Evolutionary conservation across 2,329 filamentous ascomycete species (phyloP), one percentile per base, ranked within the genome.

Genomic region (Dothidotthia symphoricarpi): DNA sequence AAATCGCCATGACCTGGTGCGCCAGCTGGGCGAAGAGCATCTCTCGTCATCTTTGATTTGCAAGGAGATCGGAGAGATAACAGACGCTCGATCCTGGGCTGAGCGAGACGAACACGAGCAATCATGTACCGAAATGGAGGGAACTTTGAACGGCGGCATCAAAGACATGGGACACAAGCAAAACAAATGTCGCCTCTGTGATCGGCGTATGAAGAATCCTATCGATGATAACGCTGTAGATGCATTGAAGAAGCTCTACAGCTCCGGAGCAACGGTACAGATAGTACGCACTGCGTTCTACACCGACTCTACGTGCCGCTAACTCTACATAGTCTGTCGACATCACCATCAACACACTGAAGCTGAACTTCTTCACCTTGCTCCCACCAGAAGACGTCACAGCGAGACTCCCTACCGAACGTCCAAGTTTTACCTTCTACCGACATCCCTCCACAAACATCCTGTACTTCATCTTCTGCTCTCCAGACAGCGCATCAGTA

Each of bases 121-220:
- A 6, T 28, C 25, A 10, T 28, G 16, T 22, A 17, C 25, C 8
- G 25, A 24, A 16, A 15, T 13, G 16, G 36, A 24, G 3, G 11
- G 24, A 19, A 25, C 16, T 28, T n/a, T 6, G n/a, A 25, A 19
- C 22, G n/a, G 12, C 39, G 22, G 9, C 7, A 12, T 29, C 2
- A 44, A 42, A 22, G 55, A 57, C 28, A 24, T 45, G 3, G 52
- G 53, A 8, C 48, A 61, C 44, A 49, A 43, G 33, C 48, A 45
- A 31, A 61, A 53, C 29, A 51, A 56, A 40, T 62, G 60, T 28
- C 49, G 55, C 6, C 47, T 61, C 15, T 61, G 60, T 35, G 57
- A 62, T 30, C 54, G 57, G 10, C 55, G 59, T 3, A 62, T 63
- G 59, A 59, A 59, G 44, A 59, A 61, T 32, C 47, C 41, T 5